These are phyloP conservation scores for Chlorella sp. DNA, from an alignment of 139 green algal species.

Conservation along the genomic window DNA sequence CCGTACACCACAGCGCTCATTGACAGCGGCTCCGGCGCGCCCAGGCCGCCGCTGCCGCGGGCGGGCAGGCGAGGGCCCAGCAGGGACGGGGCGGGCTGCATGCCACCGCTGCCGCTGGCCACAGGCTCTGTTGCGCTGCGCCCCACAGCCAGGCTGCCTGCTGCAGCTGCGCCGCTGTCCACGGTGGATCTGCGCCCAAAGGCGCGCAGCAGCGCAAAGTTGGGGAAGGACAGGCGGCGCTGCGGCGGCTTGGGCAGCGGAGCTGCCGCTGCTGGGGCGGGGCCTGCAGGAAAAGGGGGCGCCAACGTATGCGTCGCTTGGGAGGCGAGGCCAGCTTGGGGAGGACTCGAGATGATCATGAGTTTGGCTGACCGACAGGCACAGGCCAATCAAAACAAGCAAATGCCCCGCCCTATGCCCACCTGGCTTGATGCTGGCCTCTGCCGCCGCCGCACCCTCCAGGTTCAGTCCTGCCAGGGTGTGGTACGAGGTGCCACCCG, in stretches of 20 bases:
- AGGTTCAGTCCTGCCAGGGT: slow-evolving; percentile 27
- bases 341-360: no score
- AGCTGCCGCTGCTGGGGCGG: background rate
- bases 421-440: slow-evolving; percentile 10
- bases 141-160: background rate
- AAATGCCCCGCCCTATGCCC: background rate
- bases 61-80: background rate
- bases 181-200: background rate
- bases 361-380: no score
- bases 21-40: slow-evolving; percentile 8
- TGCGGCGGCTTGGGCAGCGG: background rate
- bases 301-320: no score
- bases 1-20: slow-evolving; percentile 31
- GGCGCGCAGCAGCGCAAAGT: slow-evolving; percentile 11
- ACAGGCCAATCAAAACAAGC: no score
- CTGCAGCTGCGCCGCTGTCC: background rate
- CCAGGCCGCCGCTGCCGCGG: background rate
- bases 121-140: background rate
- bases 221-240: background rate
- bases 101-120: background rate
- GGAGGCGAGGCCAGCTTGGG: no score
- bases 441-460: slow-evolving; percentile 16
- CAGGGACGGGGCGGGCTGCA: slow-evolving; percentile 14
- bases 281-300: background rate
- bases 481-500: slow-evolving; percentile 5